phyloP scores from a whole-genome alignment of 208 protist genomes.

The Leishmania lainsoni region DNA sequence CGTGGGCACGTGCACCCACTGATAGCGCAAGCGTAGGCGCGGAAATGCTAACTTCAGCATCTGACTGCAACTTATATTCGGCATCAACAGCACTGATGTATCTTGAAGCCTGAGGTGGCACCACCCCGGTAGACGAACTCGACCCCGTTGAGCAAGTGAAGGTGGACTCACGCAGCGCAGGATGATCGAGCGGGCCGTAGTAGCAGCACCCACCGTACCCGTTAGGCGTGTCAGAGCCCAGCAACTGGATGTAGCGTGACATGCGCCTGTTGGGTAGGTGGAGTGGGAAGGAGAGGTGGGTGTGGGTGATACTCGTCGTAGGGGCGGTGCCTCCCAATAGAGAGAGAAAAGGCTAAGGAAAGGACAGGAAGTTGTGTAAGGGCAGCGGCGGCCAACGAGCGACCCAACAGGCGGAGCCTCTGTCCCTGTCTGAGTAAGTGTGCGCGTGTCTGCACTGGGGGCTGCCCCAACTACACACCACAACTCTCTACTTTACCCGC shows the following conservation, averaged over 20 bases:
- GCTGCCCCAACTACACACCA: no score
- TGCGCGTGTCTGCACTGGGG: no score
- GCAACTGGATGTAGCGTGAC: constrained; percentile 70
- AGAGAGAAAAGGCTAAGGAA: not conserved
- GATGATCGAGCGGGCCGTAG: constrained; percentile 60
- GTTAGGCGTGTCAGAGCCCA: constrained; percentile 80
- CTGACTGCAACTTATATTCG: no score
- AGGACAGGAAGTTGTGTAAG: no score
- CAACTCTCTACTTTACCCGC: no score
- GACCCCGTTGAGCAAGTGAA: not conserved
- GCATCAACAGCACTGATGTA: not conserved
- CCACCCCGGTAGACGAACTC: not conserved
- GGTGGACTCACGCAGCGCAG: constrained; percentile 27
- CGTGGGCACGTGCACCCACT: not conserved
- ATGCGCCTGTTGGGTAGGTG: constrained; percentile 14
- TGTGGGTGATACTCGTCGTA: not conserved
- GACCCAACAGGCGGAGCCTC: no score
- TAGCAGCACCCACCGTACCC: constrained; percentile 83
- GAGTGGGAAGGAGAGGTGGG: not conserved
- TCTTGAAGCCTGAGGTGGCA: not conserved
- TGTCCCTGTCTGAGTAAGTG: no score
- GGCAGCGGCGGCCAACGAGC: no score
- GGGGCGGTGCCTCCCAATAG: no score
- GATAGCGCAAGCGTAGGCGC: not conserved
- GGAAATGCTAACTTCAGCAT: not conserved